Conservation (phyloP, 441 rosid species). For the Breynia disticha region DNA sequence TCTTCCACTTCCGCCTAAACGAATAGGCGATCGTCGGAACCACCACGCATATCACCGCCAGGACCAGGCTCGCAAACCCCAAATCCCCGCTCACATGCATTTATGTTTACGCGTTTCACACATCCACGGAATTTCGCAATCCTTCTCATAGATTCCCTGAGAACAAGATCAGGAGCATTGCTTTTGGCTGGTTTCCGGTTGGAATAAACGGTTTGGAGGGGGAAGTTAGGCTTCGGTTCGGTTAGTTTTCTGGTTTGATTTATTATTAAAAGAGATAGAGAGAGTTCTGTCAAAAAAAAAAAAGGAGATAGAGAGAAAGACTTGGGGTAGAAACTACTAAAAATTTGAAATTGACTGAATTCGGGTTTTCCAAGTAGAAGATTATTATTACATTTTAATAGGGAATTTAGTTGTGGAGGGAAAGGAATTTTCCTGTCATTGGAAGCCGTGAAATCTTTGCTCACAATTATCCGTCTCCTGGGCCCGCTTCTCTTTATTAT, state of each 20-base stretch:
- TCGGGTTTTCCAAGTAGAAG: neutral
- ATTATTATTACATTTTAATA: neutral
- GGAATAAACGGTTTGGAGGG: neutral
- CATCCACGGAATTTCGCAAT: constrained; percentile 29
- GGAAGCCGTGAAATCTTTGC: constrained; percentile 42
- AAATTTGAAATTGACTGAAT: neutral
- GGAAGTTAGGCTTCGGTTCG: constrained; percentile 17
- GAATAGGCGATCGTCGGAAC: constrained; percentile 34
- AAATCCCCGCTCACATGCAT: constrained; percentile 73
- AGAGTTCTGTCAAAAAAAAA: no score
- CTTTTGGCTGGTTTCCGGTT: neutral
- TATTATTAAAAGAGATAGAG: no score
- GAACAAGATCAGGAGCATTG: neutral
- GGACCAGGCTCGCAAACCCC: constrained; percentile 72
- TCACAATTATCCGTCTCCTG: constrained; percentile 29
- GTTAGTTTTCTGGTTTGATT: no score
- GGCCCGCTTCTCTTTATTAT: constrained; percentile 1
- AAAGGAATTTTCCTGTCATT: constrained; percentile 28
- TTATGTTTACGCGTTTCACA: constrained; percentile 35
- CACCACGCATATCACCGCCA: constrained; percentile 31
- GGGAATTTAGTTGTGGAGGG: constrained; percentile 18
- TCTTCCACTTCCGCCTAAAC: constrained; percentile 66
- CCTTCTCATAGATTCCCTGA: constrained; percentile 4
- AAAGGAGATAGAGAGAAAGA: neutral
- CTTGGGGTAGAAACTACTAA: neutral